Base-by-base conservation (phyloP, 1,139 yeast species). In the Scheffersomyces segobiensis region DNA sequence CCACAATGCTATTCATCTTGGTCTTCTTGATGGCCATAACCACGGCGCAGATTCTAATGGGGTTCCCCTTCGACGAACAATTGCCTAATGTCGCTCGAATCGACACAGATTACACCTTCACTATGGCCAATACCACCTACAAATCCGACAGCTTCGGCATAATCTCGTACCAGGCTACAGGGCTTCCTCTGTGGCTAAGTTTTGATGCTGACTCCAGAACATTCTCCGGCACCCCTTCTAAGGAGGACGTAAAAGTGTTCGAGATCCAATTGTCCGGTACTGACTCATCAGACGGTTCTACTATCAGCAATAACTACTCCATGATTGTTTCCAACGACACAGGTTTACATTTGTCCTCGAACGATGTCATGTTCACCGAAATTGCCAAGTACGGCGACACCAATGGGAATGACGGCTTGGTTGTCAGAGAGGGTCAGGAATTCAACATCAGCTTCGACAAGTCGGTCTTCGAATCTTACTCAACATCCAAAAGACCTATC, bases 31-130 rank as follows among this genome's bases (percentile, higher is more conserved):
- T 53, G 55, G 57, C 62, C 20, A 57, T 47, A n/a, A 61, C 57
- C 26, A 53, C 49, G 52, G 71, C 71, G 39, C 71, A 72, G 56
- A 71, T 79, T 52, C 83, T 84, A 62, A 82, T 86, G 59, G 93
- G 93, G 52, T 93, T 89, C 77, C 96, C 98, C 7, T 84, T 95
- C 68, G 76, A 83, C 63, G 87, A 87, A 68, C 99, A 95, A 73
- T 81, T 87, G 49, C 98, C 98, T 19, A 89, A 93, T 48, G 91
- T 95, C 14, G 98, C 97, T 4, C 81, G 97, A 59, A 84, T 86
- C 19, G 85, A 86, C 62, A 78, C 85, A 63, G 67, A 72, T 1
- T 95, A 89, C 74, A 63, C 76, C n/a, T 95, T 91, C 73, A 82
- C 87, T 52, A 76, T 95, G 57, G 88, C 93, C 55, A 77, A 82